Percentiles rank a stretch among this genome's conserved stretches.
phyloP scores from a whole-genome alignment of 2,329 filamentous ascomycete genomes.

The Fusarium citri region DNA sequence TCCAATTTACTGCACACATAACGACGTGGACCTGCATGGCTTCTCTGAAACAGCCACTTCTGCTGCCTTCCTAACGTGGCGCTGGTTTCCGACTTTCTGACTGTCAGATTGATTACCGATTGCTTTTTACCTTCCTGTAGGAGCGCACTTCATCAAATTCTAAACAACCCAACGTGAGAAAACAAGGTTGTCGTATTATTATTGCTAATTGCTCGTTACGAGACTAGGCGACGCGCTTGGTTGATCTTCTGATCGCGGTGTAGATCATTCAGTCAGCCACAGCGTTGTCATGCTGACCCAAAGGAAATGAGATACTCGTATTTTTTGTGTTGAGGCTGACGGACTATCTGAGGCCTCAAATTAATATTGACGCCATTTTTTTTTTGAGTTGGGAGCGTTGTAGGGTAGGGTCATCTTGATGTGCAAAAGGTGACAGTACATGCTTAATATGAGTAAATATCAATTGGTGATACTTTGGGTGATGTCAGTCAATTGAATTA shows the following conservation, averaged over 20 bases:
- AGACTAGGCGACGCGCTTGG: not conserved
- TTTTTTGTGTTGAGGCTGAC: not conserved
- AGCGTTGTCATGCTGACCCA: not conserved
- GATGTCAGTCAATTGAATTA: not conserved
- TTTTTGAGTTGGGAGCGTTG: not conserved
- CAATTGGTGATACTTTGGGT: not conserved
- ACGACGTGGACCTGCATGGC: not conserved
- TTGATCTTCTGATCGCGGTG: not conserved
- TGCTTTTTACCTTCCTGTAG: not conserved
- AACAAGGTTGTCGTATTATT: not conserved
- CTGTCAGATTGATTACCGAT: constrained; percentile 19
- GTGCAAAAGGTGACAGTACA: not conserved
- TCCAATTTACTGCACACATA: not conserved
- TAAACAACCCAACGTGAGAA: not conserved
- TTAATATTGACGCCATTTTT: not conserved
- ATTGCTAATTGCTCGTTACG: not conserved
- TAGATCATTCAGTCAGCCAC: not conserved
- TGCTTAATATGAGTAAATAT: not conserved
- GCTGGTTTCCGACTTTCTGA: constrained; percentile 8
- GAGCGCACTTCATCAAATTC: not conserved
- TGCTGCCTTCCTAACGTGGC: constrained; percentile 19
- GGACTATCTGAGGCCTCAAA: not conserved
- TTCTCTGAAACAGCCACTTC: constrained; percentile 19
- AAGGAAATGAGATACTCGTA: constrained; percentile 5
- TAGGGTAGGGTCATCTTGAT: not conserved